phyloP scores from a whole-genome alignment of 2,329 filamentous ascomycete species.

The Pyrenophora graminea region DNA sequence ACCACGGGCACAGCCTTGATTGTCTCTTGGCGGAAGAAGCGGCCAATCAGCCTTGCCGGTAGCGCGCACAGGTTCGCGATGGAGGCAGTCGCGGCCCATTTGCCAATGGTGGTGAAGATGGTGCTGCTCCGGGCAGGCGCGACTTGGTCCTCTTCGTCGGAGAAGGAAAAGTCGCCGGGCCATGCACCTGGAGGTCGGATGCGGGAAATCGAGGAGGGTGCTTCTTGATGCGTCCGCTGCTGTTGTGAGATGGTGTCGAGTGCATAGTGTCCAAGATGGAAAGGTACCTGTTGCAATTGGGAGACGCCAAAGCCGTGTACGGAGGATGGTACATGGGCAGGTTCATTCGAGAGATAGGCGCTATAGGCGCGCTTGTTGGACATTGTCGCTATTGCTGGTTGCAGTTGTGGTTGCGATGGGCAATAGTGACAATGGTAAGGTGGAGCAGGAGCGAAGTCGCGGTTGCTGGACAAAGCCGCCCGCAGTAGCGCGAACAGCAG shows the following conservation, averaged over 20 bases:
- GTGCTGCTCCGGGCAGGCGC: conserved; percentile 4
- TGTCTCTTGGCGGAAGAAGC: conserved; percentile 20
- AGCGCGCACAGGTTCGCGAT: conserved; percentile 17
- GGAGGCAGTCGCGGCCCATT: conserved; percentile 17
- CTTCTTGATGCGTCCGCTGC: conserved; percentile 14
- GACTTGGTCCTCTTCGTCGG: not conserved
- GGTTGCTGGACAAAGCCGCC: conserved; percentile 11
- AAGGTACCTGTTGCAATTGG: conserved; percentile 26
- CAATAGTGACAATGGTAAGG: conserved; percentile 14
- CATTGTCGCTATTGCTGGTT: conserved; percentile 15
- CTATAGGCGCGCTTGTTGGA: conserved; percentile 24
- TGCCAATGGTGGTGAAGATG: conserved; percentile 22
- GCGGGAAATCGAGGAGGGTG: not conserved
- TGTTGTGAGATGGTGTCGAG: conserved; percentile 18
- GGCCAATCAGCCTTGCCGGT: conserved; percentile 15
- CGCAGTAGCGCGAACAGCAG: conserved; percentile 12
- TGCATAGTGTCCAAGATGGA: conserved; percentile 7
- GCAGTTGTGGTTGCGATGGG: conserved; percentile 10
- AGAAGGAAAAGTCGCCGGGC: conserved; percentile 9
- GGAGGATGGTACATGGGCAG: conserved; percentile 15
- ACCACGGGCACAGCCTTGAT: conserved; percentile 28
- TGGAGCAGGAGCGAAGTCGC: conserved; percentile 12
- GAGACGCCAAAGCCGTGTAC: conserved; percentile 18
- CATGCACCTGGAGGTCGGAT: conserved; percentile 22
- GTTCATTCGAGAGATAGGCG: conserved; percentile 18